Percentiles rank a stretch among this genome's conserved stretches.
Evolutionary conservation across 139 green algal species (phyloP).

Genomic region (Pycnococcus provasolii): DNA sequence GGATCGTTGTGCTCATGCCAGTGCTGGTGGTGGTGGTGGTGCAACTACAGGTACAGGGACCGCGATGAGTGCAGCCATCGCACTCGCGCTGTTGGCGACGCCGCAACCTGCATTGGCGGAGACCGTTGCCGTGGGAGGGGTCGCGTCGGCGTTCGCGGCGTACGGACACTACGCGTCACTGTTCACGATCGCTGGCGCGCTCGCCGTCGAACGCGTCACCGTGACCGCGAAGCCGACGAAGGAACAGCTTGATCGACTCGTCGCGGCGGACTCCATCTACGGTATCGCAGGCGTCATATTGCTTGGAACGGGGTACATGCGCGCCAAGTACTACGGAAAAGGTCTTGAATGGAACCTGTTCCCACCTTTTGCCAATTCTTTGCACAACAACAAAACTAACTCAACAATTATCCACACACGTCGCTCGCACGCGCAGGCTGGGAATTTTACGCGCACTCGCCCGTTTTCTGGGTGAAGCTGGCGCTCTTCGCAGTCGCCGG

Average conservation of each 20-base stretch:
- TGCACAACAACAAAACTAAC: too few relatives aligned
- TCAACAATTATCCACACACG: too few relatives aligned
- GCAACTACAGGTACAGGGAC: neutral
- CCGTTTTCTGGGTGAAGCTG: slow-evolving; percentile 26
- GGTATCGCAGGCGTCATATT: slow-evolving; percentile 14
- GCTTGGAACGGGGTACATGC: slow-evolving; percentile 19
- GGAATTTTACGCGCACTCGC: slow-evolving; percentile 23
- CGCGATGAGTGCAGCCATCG: neutral
- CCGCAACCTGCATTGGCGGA: neutral
- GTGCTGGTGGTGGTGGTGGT: slow-evolving; percentile 13
- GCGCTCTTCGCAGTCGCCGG: slow-evolving; percentile 20
- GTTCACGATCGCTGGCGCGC: neutral
- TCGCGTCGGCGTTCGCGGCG: slow-evolving; percentile 10
- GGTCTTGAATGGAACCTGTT: too few relatives aligned
- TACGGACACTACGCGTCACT: slow-evolving; percentile 22
- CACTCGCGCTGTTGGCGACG: neutral
- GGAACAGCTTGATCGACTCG: slow-evolving; percentile 1
- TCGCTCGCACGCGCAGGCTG: neutral
- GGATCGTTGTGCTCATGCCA: neutral
- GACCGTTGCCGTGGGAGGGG: neutral
- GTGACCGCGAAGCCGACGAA: slow-evolving; percentile 11
- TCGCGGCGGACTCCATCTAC: slow-evolving; percentile 17
- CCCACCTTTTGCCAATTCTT: too few relatives aligned
- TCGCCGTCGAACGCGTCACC: slow-evolving; percentile 1
- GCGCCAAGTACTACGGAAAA: slow-evolving; percentile 20